A percentile compares a stretch with the other conserved stretches of the same genome.
Evolutionary conservation across 345 rosid species (phyloP).

Genomic region (Ricinus communis): DNA sequence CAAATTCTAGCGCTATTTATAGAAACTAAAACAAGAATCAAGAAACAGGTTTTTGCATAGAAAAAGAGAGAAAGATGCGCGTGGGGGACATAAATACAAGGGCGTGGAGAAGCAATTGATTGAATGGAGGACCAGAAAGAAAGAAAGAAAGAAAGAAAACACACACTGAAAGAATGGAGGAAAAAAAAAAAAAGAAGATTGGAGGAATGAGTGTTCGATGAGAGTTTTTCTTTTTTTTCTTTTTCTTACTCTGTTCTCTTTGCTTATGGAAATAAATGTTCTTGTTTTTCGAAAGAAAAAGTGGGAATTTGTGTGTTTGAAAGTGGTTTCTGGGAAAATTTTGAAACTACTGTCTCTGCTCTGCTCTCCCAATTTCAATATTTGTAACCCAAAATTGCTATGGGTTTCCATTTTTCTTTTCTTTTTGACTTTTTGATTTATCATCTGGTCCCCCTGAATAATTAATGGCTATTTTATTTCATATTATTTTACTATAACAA

Average conservation of each 20-base stretch:
- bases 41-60: background rate
- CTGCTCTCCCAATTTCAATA: background rate
- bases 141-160: background rate
- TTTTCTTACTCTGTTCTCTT: too few relatives aligned
- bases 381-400: background rate
- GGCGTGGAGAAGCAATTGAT: slow-evolving; percentile 4
- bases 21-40: too few relatives aligned
- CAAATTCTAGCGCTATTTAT: too few relatives aligned
- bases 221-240: background rate
- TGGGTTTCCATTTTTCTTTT: background rate
- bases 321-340: background rate
- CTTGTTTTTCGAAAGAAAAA: background rate
- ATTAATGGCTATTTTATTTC: too few relatives aligned
- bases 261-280: too few relatives aligned
- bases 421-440: background rate
- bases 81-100: slow-evolving; percentile 9
- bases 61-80: background rate
- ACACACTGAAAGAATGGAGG: background rate
- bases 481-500: too few relatives aligned
- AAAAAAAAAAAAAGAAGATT: background rate
- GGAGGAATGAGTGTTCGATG: background rate
- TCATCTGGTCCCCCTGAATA: background rate
- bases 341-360: background rate
- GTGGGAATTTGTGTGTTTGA: background rate
- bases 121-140: background rate